phyloP scores from a whole-genome alignment of 495 filamentous ascomycete genomes.

The Chaetomium tenue region DNA sequence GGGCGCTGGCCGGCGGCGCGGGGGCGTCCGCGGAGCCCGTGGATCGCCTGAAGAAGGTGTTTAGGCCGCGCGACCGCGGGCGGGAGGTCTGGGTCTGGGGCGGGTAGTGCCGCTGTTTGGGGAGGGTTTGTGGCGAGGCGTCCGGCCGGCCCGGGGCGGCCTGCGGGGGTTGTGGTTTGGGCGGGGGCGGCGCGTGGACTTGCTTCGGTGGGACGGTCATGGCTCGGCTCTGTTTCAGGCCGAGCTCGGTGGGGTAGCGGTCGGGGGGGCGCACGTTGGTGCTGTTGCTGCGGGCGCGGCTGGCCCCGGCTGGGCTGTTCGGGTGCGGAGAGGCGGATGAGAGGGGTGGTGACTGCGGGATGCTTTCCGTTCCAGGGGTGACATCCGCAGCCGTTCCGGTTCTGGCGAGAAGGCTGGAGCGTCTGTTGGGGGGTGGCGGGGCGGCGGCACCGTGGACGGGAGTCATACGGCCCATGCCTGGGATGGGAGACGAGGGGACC shows the following conservation, averaged over 20 bases:
- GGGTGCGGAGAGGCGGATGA: constrained; percentile 29
- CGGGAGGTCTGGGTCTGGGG: constrained; percentile 35
- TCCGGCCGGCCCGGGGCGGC: constrained; percentile 13
- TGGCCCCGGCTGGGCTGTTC: constrained; percentile 29
- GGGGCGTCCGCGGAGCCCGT: constrained; percentile 29
- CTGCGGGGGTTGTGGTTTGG: neutral
- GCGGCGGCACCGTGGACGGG: constrained; percentile 23
- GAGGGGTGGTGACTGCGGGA: constrained; percentile 24
- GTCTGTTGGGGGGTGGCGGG: constrained; percentile 43
- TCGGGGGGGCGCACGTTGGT: constrained; percentile 31
- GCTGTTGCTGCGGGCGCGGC: constrained; percentile 42
- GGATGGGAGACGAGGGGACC: constrained; percentile 29
- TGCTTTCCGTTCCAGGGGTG: constrained; percentile 14
- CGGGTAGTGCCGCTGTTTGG: constrained; percentile 48
- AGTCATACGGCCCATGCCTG: constrained; percentile 31
- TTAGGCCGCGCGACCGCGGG: constrained; percentile 39
- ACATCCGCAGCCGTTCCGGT: constrained; percentile 32
- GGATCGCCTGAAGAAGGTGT: constrained; percentile 45
- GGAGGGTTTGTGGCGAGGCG: constrained; percentile 18
- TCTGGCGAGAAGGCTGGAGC: constrained; percentile 45
- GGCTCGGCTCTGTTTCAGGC: constrained; percentile 27
- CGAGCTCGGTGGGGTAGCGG: constrained; percentile 18
- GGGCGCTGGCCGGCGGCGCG: constrained; percentile 33
- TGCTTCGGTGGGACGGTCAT: constrained; percentile 36
- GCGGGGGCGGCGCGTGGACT: constrained; percentile 25